Conservation (phyloP, 768 basidiomycete genomes). For the Melanogaster broomeanus region DNA sequence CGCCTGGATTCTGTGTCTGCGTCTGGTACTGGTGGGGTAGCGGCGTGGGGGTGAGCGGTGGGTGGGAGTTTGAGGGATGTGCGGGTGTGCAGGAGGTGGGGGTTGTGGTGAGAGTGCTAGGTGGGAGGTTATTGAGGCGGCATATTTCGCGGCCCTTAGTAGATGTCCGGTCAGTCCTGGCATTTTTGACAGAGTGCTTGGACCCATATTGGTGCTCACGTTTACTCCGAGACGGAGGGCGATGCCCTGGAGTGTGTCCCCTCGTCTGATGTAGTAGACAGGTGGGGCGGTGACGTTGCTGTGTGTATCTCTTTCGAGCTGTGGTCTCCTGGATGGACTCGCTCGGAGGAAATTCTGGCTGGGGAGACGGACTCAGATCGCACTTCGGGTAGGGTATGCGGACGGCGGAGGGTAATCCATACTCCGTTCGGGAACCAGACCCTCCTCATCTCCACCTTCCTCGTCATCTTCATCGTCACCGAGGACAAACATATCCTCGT, state of each 20-base stretch:
- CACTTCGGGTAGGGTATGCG: background rate
- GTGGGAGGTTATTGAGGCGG: slow-evolving; percentile 64
- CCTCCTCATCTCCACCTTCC: slow-evolving; percentile 34
- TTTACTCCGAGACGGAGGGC: slow-evolving; percentile 60
- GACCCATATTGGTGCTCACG: slow-evolving; percentile 33
- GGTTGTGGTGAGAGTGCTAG: slow-evolving; percentile 64
- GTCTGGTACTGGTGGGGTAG: slow-evolving; percentile 26
- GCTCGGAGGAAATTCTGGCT: background rate
- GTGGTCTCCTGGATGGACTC: background rate
- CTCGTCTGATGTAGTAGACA: slow-evolving; percentile 55
- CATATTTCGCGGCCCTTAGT: slow-evolving; percentile 61
- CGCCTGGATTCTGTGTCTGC: slow-evolving; percentile 43
- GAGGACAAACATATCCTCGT: slow-evolving; percentile 64
- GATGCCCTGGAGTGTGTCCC: slow-evolving; percentile 67
- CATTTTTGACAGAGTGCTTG: background rate
- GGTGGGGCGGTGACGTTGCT: slow-evolving; percentile 12
- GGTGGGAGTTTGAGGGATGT: slow-evolving; percentile 55
- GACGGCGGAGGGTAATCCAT: slow-evolving; percentile 1
- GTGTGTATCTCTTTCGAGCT: background rate
- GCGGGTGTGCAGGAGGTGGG: slow-evolving; percentile 78
- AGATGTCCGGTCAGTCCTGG: background rate
- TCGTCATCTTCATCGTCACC: slow-evolving; percentile 63
- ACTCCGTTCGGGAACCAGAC: background rate
- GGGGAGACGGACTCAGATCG: background rate
- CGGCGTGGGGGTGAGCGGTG: slow-evolving; percentile 17